These are phyloP conservation scores for Hymenoscyphus infarciens DNA, from an alignment of 2,329 filamentous ascomycete genomes.

Conservation along the genomic window DNA sequence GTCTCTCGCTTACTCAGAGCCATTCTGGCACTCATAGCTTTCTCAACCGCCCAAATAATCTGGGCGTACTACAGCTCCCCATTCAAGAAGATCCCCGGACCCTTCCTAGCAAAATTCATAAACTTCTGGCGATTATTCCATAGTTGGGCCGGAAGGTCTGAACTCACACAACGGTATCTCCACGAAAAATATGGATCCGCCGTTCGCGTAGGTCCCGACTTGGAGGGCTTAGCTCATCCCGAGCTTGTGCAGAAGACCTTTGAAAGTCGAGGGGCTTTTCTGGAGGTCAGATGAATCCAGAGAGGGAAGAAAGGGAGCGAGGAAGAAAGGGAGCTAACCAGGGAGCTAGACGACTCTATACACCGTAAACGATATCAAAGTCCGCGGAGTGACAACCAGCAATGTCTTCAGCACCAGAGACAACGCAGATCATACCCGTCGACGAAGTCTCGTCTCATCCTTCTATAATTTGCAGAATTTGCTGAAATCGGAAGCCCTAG, in stretches of 20 bases:
- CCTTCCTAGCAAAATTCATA: slow-evolving; percentile 30
- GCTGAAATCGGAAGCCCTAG: slow-evolving; percentile 32
- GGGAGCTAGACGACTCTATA: slow-evolving; percentile 24
- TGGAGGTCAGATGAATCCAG: slow-evolving; percentile 20
- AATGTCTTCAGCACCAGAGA: slow-evolving; percentile 9
- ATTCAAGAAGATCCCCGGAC: slow-evolving; percentile 27
- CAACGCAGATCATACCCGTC: slow-evolving; percentile 33
- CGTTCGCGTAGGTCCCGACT: slow-evolving; percentile 29
- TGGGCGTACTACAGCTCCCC: slow-evolving; percentile 13
- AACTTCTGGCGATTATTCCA: slow-evolving; percentile 31
- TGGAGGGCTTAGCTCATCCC: slow-evolving; percentile 29
- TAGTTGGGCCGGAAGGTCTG: slow-evolving; percentile 19
- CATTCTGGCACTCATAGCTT: background rate
- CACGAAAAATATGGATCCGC: slow-evolving; percentile 26
- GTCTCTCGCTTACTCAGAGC: too few relatives aligned
- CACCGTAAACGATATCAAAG: slow-evolving; percentile 20
- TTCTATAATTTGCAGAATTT: slow-evolving; percentile 34
- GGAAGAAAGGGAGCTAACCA: background rate
- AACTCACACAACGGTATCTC: slow-evolving; percentile 19
- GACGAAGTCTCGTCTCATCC: slow-evolving; percentile 32
- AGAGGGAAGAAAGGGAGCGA: background rate
- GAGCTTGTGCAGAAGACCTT: slow-evolving; percentile 21
- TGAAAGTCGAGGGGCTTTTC: slow-evolving; percentile 17
- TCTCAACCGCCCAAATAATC: background rate
- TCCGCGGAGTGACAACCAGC: background rate